Evolutionary conservation across 2,329 filamentous ascomycete genomes (phyloP), one percentile per base, ranked within the genome.

Genomic region (Sclerotinia sclerotiorum): DNA sequence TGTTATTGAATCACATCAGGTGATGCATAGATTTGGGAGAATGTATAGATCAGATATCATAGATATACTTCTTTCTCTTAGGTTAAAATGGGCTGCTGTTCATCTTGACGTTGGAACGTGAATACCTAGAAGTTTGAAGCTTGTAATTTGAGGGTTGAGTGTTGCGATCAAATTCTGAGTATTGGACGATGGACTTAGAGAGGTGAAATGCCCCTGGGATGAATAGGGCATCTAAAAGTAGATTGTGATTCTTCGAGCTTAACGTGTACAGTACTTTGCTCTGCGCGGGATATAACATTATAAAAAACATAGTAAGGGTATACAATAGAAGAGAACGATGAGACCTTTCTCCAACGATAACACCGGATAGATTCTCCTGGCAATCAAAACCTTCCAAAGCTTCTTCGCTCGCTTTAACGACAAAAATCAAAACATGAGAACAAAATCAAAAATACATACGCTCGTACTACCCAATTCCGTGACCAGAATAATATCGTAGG

Each of bases 271-370:
- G 42, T 44, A 49, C 32, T 48, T 51, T 32, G 54, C 44, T 29
- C n/a, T 29, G 29, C 51, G 24, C 46, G 55, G 54, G 48, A 48
- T 49, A 60, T 51, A 29, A 66, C 29, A 51, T 42, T 44, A 54
- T n/a, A 55, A 63, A 65, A 32, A 63, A 67, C 56, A 67, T 57
- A 39, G 29, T 67, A 67, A 61, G 57, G 65, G 57, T 67, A 67
- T 67, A 67, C 48, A 54, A 27, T 63, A 63, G 58, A 63, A 63
- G 49, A 62, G 48, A 67, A 67, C 13, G 58, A 62, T 39, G 42
- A 29, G 8, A 46, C 39, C 24, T 39, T n/a, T 51, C 32, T 62
- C n/a, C 46, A 51, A 62, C 46, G 13, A 49, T 32, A 65, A 57
- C 27, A 42, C 49, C 49, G 54, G 49, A 42, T 56, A 21, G n/a